Base-by-base conservation (phyloP, 768 basidiomycete genomes). In the Coprinopsis marcescibilis region DNA sequence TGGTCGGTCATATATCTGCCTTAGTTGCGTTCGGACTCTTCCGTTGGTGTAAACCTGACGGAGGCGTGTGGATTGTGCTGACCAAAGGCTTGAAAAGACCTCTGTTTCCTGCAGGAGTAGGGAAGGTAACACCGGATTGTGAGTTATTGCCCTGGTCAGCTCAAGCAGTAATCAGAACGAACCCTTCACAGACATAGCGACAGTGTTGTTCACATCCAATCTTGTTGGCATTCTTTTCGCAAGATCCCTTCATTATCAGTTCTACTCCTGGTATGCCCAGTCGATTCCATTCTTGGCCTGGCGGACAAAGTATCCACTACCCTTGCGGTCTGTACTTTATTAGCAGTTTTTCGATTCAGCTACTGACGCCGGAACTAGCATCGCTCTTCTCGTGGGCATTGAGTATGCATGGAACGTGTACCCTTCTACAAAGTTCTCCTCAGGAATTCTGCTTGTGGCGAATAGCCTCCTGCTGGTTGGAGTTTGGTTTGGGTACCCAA, bases 201-300 rank as follows among this genome's bases (percentile, higher is more conserved):
- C 86, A 1, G 73, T 92, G 19, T 72, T 97, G 4, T 91, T 90
- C 70, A 94, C 90, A 1, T 87, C 87, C 13, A 98, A 98, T 59
- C 62, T 98, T 30, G 83, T 96, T 43, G 96, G 96, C 14, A 85
- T 98, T 27, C 52, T 89, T 5, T 96, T 89, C 61, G 90, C 96
- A 17, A 81, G 96, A 15, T 97, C 95, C 8, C 68, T 99, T 35
- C 96, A 99, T 61, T 97, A 97, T 61, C 96, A 99, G 55, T 99
- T 99, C 65, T 96, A 96, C 63, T 83, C 89, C 4, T 99, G 96
- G 96, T 97, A 97, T 61, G 89, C 85, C 8, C 85, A 89, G 47
- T 90, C 94, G 56, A 62, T 95, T 26, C 91, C 95, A 1, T 83
- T 94, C 59, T 64, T 98, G 23, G 69, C 79, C 3, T 93, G 82